Base-by-base conservation (phyloP, 2,329 filamentous ascomycete genomes). In the Fusarium ambrosium region DNA sequence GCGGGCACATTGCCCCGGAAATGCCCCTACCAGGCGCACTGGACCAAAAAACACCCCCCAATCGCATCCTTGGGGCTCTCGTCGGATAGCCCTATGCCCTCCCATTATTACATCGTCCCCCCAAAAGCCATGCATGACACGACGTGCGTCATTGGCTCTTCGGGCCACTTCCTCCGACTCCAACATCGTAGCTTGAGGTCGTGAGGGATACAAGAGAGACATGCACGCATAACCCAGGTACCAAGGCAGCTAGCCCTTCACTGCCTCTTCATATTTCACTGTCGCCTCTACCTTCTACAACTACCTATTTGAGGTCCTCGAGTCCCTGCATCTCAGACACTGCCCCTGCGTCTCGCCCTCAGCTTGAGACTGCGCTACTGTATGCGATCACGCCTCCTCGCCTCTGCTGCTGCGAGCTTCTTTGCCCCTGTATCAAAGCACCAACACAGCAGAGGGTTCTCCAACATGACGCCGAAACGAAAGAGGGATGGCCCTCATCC, bases 401-500 rank as follows among this genome's bases (percentile, higher is more conserved):
- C 58, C 64, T 62, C 59, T 76, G 43, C 64, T 72, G 43, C 65
- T 29, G 59, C 64, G 53, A 64, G 29, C 27, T 48, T 62, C 27
- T 39, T 73, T 37, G 56, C n/a, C 56, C 27, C 22, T 24, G 53
- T 65, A 48, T 24, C 60, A 32, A 64, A 68, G 20, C 27, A 37
- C n/a, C 53, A 27, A 22, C n/a, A 45, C 22, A 62, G 43, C 48
- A 71, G 65, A 73, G 62, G 32, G 41, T 55, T 62, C 20, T 24
- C 53, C 27, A 66, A 36, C 13, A 87, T 86, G 85, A 79, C 79
- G 2, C 45, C 80, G 5, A 87, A 86, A 72, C 81, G 85, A 59
- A 86, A 85, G 73, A 82, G 80, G 64, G 61, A 48, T 10, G 76
- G 64, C 7, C 64, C 70, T 13, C 77, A 79, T 11, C 73, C 76